Evolutionary conservation across 257 asterid genomes (phyloP), one percentile per base, ranked within the genome.

Genomic region (Lithospermum erythrorhizon): DNA sequence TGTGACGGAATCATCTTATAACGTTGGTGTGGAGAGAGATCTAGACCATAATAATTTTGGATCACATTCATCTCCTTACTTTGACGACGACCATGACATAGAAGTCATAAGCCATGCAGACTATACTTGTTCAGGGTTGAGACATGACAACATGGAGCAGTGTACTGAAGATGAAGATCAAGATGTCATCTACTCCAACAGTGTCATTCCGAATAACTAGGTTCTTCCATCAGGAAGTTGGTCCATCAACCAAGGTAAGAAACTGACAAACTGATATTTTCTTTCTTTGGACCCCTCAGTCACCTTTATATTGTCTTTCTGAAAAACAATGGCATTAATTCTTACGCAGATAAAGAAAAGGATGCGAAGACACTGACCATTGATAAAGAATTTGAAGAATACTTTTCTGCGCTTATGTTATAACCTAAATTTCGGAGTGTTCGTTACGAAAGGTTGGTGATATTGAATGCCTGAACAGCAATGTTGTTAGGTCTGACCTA

Each of bases 351-450:
- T 62, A 22, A 71, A 53, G 68, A 80, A 61, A 79, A 73, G 62
- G 68, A 67, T 24, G 17, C 77, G 68, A 59, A 57, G 71, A 81
- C 81, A 52, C 74, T 73, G 68, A 91, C 98, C 9, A 91, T 91
- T 61, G 98, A 91, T 65, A 76, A 83, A 73, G 96, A 91, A 78
- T 87, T 91, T 64, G 94, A 86, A 77, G 80, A 82, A 68, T 86
- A 87, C 83, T 87, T 91, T 72, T 86, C 96, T 7, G 72, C 66
- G 69, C 49, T 41, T 41, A 41, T 41, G 49, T 11, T 41, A 13
- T 41, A 14, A 41, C 17, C 2, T 1, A 41, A 41, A 1, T 41
- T n/a, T n/a, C n/a, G n/a, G n/a, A 25, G 29, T 41, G 14, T 41
- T 11, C 1, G 3, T 41, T 8, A 41, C 1, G 49, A 41, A 8